A percentile compares a stretch with the other conserved stretches of the same genome.
phyloP scores from a whole-genome alignment of 805 yeast species.

The Candida arabinofermentans region DNA sequence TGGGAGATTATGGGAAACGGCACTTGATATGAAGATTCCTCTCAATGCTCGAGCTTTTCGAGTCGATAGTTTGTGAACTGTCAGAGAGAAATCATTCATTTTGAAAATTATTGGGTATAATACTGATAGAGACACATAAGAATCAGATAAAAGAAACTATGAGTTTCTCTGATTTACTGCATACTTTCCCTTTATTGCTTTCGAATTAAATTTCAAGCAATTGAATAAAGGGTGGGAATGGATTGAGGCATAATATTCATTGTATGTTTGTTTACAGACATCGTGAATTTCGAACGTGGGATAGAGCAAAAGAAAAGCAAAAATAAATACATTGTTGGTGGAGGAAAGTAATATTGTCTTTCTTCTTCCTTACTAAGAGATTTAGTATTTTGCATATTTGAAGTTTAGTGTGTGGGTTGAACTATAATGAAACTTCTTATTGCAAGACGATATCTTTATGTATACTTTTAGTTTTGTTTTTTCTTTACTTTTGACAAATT shows the following conservation, averaged over 20 bases:
- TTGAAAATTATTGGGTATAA: background rate
- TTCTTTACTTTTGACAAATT: background rate
- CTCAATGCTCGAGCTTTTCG: no score
- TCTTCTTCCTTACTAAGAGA: background rate
- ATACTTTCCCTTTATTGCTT: background rate
- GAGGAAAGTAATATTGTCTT: background rate
- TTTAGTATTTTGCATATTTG: background rate
- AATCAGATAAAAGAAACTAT: background rate
- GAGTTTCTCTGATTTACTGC: background rate
- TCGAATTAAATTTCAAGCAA: background rate
- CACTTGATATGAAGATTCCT: no score
- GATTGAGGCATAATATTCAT: background rate
- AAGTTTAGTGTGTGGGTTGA: background rate
- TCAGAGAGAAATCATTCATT: no score
- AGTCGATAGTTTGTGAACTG: no score
- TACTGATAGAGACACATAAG: background rate
- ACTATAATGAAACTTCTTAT: conserved; percentile 1
- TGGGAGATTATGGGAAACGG: no score
- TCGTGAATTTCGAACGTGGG: background rate
- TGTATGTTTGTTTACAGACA: background rate
- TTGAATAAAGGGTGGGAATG: background rate
- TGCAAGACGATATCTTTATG: background rate
- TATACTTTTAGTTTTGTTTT: conserved; percentile 2
- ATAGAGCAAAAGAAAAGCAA: background rate
- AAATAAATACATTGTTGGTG: background rate